Evolutionary conservation across 306 rosid genomes (phyloP), one percentile per base, ranked within the genome.

Genomic region (Purshia tridentata): DNA sequence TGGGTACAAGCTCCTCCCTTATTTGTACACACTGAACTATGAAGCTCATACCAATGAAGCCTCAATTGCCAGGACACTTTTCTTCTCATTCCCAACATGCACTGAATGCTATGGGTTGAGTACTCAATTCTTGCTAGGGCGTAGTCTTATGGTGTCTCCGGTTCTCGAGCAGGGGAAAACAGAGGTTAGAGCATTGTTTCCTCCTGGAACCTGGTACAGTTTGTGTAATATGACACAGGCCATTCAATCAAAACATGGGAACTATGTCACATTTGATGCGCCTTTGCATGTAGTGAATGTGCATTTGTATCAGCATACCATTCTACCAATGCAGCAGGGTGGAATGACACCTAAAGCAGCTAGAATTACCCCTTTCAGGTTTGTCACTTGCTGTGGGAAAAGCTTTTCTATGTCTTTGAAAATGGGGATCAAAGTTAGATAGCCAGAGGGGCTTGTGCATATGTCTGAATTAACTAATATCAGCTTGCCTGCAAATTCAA

Each of bases 41-140:
- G 97, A 85, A 76, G 91, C 99, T 76, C 99, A 94, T 76, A 58
- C 76, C 6, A 80, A 86, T 8, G 97, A 96, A 74, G 85, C 96
- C 44, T 97, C 99, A n/a, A 89, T 94, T 63, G 97, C 99, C 6
- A 84, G 99, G 81, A 97, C 96, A 12, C 90, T 94, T 6, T 94
- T 94, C 89, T 94, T 94, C 88, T 80, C 96, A 4, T 94, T 94
- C 69, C 95, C 97, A 44, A 73, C 84, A 6, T 92, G 84, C 81
- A 79, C 82, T 0, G 84, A 86, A 67, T 80, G 87, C 47, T 91
- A 89, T 9, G 91, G 85, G 63, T 74, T 90, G 73, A 94, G 97
- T 84, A 86, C 97, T 56, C 99, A 94, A 68, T 94, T 89, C 84
- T 79, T 91, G 79, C 81, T 94, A 0, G 99, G 99, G 69, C 88